Conservation (phyloP, 164 flowering plant genomes). For the Annona cherimola region DNA sequence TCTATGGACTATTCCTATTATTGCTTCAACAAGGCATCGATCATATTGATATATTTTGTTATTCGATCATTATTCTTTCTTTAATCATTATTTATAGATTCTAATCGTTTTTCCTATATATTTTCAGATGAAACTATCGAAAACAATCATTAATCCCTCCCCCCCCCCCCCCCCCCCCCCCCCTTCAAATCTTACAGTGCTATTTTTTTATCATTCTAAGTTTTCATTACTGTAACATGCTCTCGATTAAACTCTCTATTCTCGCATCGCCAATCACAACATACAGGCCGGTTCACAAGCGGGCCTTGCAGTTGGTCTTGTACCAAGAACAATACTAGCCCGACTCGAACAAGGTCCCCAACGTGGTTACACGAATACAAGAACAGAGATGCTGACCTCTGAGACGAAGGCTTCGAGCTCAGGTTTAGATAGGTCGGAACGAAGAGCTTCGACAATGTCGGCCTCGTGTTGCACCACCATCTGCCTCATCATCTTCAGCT, state of each 20-base stretch:
- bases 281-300: background rate
- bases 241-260: background rate
- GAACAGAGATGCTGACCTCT: constrained; percentile 4
- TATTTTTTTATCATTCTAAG: too few species aligned
- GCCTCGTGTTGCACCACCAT: constrained; percentile 5
- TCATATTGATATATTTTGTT: too few species aligned
- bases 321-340: background rate
- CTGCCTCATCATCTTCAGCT: constrained; percentile 6
- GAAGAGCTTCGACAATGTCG: constrained; percentile 11
- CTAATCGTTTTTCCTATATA: too few species aligned
- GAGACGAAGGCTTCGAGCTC: constrained; percentile 6
- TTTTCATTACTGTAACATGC: background rate
- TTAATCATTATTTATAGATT: too few species aligned
- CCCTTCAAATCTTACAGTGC: too few species aligned
- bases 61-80: too few species aligned
- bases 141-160: too few species aligned
- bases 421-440: constrained; percentile 15
- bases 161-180: too few species aligned
- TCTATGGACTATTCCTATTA: too few species aligned
- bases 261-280: background rate
- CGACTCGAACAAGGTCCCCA: background rate
- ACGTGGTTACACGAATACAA: background rate
- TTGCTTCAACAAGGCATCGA: too few species aligned
- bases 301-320: background rate
- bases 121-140: too few species aligned